A percentile compares a stretch with the other conserved stretches of the same genome.
Evolutionary conservation across 2,329 filamentous ascomycete genomes (phyloP).

Genomic region (Talaromyces sp.): DNA sequence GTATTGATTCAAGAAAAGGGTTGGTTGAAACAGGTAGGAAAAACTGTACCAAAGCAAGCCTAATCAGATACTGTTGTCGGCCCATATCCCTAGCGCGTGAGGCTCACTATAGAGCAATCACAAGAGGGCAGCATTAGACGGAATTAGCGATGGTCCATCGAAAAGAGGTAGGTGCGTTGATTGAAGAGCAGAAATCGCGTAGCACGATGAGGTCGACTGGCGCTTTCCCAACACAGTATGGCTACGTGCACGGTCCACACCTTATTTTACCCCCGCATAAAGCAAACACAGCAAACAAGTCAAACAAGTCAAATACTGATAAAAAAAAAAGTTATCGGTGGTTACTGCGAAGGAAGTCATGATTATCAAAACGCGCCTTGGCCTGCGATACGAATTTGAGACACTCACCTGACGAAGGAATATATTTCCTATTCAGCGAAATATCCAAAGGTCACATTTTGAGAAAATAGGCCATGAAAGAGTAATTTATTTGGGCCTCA

Average conservation of each 20-base stretch:
- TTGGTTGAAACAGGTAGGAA: neutral
- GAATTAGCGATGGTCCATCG: neutral
- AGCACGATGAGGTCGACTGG: neutral
- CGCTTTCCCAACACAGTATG: conserved; percentile 10
- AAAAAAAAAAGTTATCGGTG: conserved; percentile 28
- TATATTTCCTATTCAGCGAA: neutral
- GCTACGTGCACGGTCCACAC: conserved; percentile 24
- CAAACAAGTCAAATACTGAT: conserved; percentile 10
- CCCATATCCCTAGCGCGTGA: conserved; percentile 29
- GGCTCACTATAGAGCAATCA: neutral
- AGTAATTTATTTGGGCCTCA: conserved; percentile 1
- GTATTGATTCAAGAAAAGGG: neutral
- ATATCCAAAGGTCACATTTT: neutral
- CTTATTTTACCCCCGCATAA: conserved; percentile 28
- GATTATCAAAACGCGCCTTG: neutral
- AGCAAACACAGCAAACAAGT: conserved; percentile 31
- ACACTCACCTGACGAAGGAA: neutral
- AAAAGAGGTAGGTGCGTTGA: neutral
- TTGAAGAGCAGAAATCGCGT: neutral
- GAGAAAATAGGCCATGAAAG: conserved; percentile 1
- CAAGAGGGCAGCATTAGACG: neutral
- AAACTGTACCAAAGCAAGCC: conserved; percentile 42
- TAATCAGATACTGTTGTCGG: conserved; percentile 41
- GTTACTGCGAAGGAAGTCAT: conserved; percentile 4
- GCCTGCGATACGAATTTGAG: neutral